Evolutionary conservation across 192 early-diverging fungal species (phyloP).

Genomic region (Entomortierella chlamydospora): DNA sequence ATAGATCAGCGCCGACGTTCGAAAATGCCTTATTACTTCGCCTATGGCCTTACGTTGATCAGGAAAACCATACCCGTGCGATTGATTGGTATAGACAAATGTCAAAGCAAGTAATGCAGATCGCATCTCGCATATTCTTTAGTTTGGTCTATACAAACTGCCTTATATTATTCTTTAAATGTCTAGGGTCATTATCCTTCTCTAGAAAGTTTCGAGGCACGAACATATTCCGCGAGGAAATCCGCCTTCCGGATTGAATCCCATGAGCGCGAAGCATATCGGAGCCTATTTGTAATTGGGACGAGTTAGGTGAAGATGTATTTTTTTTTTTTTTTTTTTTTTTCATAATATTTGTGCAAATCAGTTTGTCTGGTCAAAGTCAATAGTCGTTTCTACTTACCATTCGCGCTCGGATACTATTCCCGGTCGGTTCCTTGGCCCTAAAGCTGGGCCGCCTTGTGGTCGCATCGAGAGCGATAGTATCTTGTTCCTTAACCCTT

Average conservation of each 20-base stretch:
- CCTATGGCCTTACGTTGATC: too few species aligned
- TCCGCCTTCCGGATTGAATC: constrained; percentile 39
- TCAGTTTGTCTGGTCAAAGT: neutral
- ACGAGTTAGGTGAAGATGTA: too few species aligned
- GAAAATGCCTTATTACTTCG: too few species aligned
- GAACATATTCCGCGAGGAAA: constrained; percentile 30
- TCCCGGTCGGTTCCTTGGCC: constrained; percentile 31
- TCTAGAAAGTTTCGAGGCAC: constrained; percentile 25
- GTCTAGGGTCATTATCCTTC: constrained; percentile 16
- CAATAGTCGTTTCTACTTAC: constrained; percentile 1
- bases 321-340: too few species aligned
- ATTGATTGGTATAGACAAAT: too few species aligned
- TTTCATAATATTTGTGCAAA: too few species aligned
- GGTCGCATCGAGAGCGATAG: constrained; percentile 43
- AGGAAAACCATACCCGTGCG: too few species aligned
- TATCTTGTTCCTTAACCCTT: constrained; percentile 39
- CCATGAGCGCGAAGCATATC: constrained; percentile 35
- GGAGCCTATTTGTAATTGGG: constrained; percentile 12
- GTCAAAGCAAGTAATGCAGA: too few species aligned
- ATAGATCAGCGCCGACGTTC: too few species aligned
- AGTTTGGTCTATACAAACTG: too few species aligned
- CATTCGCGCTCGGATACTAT: constrained; percentile 44
- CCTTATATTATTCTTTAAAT: too few species aligned
- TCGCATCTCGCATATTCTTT: too few species aligned
- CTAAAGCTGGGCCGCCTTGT: constrained; percentile 43